Evolutionary conservation across 2,329 filamentous ascomycete genomes (phyloP), one percentile per base, ranked within the genome.

Genomic region (Aspergillus awamori): DNA sequence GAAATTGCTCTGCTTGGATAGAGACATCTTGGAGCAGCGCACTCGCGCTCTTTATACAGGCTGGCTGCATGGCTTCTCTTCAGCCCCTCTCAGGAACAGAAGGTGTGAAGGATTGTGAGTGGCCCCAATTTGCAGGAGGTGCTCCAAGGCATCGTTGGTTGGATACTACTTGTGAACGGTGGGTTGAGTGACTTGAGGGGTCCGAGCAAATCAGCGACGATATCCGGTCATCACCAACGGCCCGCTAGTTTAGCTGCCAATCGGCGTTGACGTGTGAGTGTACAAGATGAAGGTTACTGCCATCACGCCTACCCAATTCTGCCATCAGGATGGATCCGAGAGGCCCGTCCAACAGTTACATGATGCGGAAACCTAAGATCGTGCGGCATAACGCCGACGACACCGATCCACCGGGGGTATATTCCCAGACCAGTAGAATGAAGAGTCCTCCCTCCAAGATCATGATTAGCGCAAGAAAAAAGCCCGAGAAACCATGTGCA

Each of bases 1-100:
- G 30, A 56, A 41, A 26, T 36, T 45, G 53, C 53, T 47, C 53
- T 56, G 53, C 38, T 33, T 28, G 53, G 38, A 43, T 49, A 8
- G 22, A 49, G 8, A 0, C 47, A 51, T 51, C 20, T 17, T 33
- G 47, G n/a, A 30, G 47, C 24, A 51, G 47, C 47, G n/a, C 26
- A 30, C 15, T 51, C 26, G 26, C 7, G 28, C 26, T 17, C 47
- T 51, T 51, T 51, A 51, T 51, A 51, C 47, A 4, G n/a, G 15
- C 4, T 51, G 28, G n/a, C 26, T 4, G 24, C 8, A 33, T 33
- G 10, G 26, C n/a, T 8, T 51, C 28, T 17, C 47, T 30, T 28
- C 47, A 20, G 15, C 26, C n/a, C 13, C 8, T n/a, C 24, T 49
- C 7, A 28, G 47, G 24, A 28, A 26, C 28, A 45, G 5, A 20